Evolutionary conservation across 2,329 filamentous ascomycete species (phyloP).

Genomic region (Fusarium subtropicale): DNA sequence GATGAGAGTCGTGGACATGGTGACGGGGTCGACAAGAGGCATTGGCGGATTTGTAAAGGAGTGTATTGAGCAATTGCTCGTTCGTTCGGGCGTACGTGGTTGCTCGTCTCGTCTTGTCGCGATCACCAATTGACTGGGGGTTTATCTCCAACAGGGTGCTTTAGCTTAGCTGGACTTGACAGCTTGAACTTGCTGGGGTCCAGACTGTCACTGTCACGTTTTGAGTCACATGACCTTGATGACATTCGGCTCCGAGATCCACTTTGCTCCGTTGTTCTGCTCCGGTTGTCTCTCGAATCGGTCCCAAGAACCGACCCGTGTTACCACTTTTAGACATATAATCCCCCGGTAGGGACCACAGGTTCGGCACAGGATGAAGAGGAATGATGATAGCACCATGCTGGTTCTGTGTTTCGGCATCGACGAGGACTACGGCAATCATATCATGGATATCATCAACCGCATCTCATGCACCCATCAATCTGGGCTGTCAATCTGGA

Average conservation of each 20-base stretch:
- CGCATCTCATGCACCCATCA: constrained; percentile 36
- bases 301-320: constrained; percentile 3
- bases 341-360: constrained; percentile 13
- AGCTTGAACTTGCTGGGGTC: constrained; percentile 28
- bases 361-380: background rate
- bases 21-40: constrained; percentile 53
- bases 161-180: constrained; percentile 30
- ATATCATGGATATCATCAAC: constrained; percentile 25
- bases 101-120: constrained; percentile 35
- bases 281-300: background rate
- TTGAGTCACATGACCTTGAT: constrained; percentile 32
- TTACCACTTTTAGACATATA: constrained; percentile 7
- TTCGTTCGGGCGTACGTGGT: background rate
- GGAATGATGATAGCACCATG: background rate
- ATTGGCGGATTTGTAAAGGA: constrained; percentile 40
- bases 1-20: constrained; percentile 54
- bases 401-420: constrained; percentile 13
- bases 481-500: constrained; percentile 38
- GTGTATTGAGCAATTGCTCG: constrained; percentile 36
- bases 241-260: constrained; percentile 31
- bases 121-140: constrained; percentile 15
- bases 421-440: constrained; percentile 26
- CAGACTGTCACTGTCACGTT: constrained; percentile 31
- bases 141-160: constrained; percentile 27
- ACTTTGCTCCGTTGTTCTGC: constrained; percentile 6